Conservation (phyloP, 768 basidiomycete genomes). For the Boletus eberwhitei region DNA sequence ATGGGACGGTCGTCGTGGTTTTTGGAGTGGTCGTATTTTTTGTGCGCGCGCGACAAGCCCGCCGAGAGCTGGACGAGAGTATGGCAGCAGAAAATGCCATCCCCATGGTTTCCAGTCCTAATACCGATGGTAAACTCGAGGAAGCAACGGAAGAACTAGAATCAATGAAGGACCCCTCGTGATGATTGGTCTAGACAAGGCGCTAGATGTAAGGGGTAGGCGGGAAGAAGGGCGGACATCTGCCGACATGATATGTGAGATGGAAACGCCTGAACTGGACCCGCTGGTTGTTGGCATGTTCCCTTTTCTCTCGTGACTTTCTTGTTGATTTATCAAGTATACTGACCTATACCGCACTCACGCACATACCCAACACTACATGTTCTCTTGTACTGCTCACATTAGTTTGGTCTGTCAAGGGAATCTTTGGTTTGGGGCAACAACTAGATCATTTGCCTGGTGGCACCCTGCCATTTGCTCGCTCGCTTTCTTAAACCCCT, state of each 20-base stretch:
- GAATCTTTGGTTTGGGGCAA: not conserved
- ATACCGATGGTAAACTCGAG: not conserved
- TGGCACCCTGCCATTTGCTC: constrained; percentile 5
- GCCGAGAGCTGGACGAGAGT: constrained; percentile 60
- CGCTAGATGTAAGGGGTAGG: not conserved
- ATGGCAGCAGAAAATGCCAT: constrained; percentile 29
- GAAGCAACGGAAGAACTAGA: not conserved
- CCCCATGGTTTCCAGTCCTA: not conserved
- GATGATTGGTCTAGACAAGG: not conserved
- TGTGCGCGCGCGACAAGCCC: constrained; percentile 56
- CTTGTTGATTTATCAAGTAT: not conserved
- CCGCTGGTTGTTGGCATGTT: not conserved
- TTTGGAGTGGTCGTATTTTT: constrained; percentile 45
- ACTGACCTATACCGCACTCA: not conserved
- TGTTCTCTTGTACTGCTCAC: not conserved
- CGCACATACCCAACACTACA: not conserved
- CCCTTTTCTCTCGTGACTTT: not conserved
- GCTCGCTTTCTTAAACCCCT: constrained; percentile 60
- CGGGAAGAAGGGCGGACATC: not conserved
- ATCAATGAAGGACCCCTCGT: not conserved
- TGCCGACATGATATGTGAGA: not conserved
- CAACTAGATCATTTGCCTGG: not conserved
- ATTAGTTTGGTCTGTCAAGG: not conserved
- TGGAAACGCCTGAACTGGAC: not conserved
- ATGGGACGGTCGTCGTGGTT: constrained; percentile 47